Evolutionary conservation across 495 filamentous ascomycete genomes (phyloP).

Genomic region (Apodospora peruviana): DNA sequence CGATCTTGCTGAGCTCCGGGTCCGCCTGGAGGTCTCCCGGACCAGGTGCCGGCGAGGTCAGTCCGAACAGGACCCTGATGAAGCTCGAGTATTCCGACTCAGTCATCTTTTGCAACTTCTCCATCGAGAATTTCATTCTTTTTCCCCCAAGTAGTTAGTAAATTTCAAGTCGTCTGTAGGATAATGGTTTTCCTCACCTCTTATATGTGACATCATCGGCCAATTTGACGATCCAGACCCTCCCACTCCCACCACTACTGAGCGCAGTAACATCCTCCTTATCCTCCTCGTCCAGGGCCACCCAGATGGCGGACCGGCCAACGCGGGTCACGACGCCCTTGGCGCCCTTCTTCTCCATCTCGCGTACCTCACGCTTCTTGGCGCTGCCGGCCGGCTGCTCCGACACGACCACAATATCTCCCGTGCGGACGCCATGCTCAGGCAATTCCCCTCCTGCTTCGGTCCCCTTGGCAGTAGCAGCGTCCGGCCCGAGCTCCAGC

Average conservation of each 20-base stretch:
- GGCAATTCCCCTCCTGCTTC: conserved; percentile 44
- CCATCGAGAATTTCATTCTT: conserved; percentile 89
- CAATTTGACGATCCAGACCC: conserved; percentile 74
- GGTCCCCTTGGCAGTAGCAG: conserved; percentile 44
- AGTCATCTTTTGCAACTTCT: conserved; percentile 63
- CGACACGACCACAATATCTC: conserved; percentile 79
- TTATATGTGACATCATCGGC: conserved; percentile 92
- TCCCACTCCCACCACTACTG: conserved; percentile 63
- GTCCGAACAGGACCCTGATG: conserved; percentile 78
- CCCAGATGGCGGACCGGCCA: conserved; percentile 57
- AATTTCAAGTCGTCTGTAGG: too few species aligned
- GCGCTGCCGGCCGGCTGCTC: conserved; percentile 67
- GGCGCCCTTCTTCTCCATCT: conserved; percentile 56
- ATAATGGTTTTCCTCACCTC: too few species aligned
- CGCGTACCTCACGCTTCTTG: conserved; percentile 64
- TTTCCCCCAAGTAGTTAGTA: too few species aligned
- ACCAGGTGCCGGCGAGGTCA: conserved; percentile 53
- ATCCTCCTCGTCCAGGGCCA: conserved; percentile 59
- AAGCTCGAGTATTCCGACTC: conserved; percentile 67
- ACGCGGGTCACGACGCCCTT: conserved; percentile 80
- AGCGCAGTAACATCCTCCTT: conserved; percentile 58
- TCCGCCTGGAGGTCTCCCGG: conserved; percentile 34
- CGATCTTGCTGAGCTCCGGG: conserved; percentile 40
- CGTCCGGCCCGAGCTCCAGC: conserved; percentile 71
- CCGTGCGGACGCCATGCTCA: conserved; percentile 78